phyloP scores from a whole-genome alignment of 2,329 filamentous ascomycete species.

The Apiospora arundinis region DNA sequence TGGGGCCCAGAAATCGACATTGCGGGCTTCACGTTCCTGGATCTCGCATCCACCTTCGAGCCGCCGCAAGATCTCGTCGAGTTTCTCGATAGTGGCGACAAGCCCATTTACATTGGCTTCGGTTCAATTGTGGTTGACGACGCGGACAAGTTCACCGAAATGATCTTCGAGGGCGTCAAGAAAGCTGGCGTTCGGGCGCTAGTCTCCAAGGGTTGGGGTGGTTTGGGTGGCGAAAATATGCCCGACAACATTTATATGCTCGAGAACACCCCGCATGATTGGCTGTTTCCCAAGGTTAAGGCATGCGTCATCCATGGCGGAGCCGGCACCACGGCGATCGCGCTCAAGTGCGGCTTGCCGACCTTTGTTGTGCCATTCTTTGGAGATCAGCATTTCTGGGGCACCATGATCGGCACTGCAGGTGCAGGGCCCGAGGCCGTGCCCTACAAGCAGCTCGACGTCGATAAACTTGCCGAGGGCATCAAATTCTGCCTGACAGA shows the following conservation, averaged over 20 bases:
- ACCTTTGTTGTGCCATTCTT: conserved; percentile 83
- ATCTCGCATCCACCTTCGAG: conserved; percentile 66
- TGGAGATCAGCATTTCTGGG: conserved; percentile 82
- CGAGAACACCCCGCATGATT: conserved; percentile 78
- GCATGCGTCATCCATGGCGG: conserved; percentile 80
- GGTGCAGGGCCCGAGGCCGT: conserved; percentile 71
- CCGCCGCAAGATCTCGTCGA: conserved; percentile 61
- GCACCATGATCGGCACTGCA: conserved; percentile 68
- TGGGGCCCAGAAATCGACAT: conserved; percentile 76
- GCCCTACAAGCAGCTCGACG: conserved; percentile 70
- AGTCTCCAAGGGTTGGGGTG: conserved; percentile 79
- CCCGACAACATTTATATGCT: conserved; percentile 74
- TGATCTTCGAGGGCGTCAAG: conserved; percentile 74
- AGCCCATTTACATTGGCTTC: conserved; percentile 77
- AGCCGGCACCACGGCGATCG: conserved; percentile 77
- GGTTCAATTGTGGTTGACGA: conserved; percentile 79
- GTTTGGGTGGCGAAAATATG: conserved; percentile 64
- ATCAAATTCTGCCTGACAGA: conserved; percentile 71
- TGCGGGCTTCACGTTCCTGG: conserved; percentile 80
- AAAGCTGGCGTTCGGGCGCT: conserved; percentile 72
- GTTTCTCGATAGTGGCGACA: conserved; percentile 63
- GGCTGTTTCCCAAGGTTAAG: conserved; percentile 72
- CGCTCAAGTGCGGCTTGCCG: conserved; percentile 72
- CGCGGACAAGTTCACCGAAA: conserved; percentile 69
- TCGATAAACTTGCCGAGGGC: conserved; percentile 70